A percentile compares a stretch with the other conserved stretches of the same genome.
Conservation (phyloP, 1,139 yeast genomes). For the Blastobotrys ciferrii region DNA sequence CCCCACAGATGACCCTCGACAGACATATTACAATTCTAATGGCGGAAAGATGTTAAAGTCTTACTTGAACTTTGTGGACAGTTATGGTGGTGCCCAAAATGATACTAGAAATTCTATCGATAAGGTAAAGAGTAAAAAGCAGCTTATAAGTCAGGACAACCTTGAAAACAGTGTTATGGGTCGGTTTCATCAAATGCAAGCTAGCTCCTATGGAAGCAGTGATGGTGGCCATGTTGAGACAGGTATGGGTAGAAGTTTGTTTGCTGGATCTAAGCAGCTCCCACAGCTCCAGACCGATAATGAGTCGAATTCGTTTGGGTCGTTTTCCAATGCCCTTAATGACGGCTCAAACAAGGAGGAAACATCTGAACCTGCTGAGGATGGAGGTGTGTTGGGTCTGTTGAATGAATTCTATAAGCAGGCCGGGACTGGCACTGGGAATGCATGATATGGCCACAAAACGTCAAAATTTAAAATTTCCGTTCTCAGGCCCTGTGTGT, state of each 20-base stretch:
- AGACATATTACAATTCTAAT: slow-evolving; percentile 45
- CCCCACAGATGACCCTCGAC: slow-evolving; percentile 30
- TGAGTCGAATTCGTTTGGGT: neutral
- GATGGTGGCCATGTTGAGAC: neutral
- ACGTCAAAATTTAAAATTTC: no score
- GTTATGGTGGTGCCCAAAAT: slow-evolving; percentile 55
- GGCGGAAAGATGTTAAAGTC: slow-evolving; percentile 93
- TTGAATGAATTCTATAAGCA: slow-evolving; percentile 74
- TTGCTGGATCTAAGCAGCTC: neutral
- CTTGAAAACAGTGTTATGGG: slow-evolving; percentile 34
- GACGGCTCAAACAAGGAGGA: neutral
- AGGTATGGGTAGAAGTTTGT: neutral
- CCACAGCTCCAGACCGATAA: neutral
- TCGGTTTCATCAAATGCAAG: slow-evolving; percentile 25
- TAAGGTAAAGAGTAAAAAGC: neutral
- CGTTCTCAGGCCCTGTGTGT: neutral
- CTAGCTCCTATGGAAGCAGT: neutral
- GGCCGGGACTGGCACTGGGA: slow-evolving; percentile 24
- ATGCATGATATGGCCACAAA: slow-evolving; percentile 10
- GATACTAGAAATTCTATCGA: neutral
- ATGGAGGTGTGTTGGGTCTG: slow-evolving; percentile 73
- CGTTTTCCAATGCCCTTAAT: neutral
- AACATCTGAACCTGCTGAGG: slow-evolving; percentile 17
- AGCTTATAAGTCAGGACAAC: slow-evolving; percentile 12
- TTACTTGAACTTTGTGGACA: slow-evolving; percentile 80